Conservation (phyloP, 306 rosid genomes). For the Abrus precatorius region DNA sequence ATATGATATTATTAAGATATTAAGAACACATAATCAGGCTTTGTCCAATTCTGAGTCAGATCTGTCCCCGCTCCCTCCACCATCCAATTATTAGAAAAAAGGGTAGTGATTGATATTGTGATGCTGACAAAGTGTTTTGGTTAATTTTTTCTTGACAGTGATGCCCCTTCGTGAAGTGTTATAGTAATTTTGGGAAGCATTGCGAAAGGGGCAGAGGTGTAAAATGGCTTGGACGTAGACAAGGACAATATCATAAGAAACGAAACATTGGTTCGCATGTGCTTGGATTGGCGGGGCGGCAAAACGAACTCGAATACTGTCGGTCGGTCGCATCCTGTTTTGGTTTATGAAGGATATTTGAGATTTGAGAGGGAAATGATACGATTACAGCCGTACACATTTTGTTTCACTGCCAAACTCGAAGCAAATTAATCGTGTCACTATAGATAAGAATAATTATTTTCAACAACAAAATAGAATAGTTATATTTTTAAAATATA, state of each 20-base stretch:
- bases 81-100: no score
- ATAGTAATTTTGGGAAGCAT: not conserved
- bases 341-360: no score
- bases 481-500: no score
- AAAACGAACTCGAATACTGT: conserved; percentile 36
- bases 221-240: not conserved
- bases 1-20: not conserved
- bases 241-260: conserved; percentile 47
- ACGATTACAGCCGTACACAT: no score
- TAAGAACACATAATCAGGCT: not conserved
- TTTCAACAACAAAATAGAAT: no score
- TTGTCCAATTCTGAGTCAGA: conserved; percentile 8
- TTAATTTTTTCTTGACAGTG: not conserved
- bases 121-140: not conserved
- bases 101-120: not conserved
- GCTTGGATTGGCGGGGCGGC: conserved; percentile 35
- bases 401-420: no score
- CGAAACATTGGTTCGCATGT: conserved; percentile 2
- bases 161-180: conserved; percentile 3
- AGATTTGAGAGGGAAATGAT: no score
- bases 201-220: not conserved
- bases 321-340: conserved; percentile 36
- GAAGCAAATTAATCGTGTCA: no score
- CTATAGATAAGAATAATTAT: no score
- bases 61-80: not conserved